Conservation (phyloP, 2,329 filamentous ascomycete species). For the Fusarium sp. region DNA sequence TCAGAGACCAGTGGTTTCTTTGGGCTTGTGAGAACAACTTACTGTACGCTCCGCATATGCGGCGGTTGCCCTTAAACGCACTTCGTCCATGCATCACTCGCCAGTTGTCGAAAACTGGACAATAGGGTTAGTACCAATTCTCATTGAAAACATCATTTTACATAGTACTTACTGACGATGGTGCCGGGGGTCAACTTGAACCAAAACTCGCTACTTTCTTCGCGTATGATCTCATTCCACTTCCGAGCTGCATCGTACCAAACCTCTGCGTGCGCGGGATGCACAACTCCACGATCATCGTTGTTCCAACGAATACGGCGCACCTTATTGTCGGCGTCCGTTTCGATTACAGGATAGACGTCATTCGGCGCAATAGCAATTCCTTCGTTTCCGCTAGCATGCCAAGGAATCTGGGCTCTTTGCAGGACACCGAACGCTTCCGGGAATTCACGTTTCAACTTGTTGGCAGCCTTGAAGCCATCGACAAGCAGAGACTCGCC, state of each 20-base stretch:
- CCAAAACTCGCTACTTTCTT: conserved; percentile 77
- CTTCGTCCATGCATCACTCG: conserved; percentile 88
- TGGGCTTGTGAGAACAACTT: conserved; percentile 54
- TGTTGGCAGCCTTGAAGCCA: conserved; percentile 78
- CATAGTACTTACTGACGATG: conserved; percentile 72
- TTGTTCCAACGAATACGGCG: conserved; percentile 91
- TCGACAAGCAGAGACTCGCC: conserved; percentile 88
- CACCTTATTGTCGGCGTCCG: conserved; percentile 57
- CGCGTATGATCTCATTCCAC: conserved; percentile 77
- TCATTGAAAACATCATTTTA: neutral
- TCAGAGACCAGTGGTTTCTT: conserved; percentile 9
- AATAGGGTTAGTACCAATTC: conserved; percentile 26
- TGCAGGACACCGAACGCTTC: conserved; percentile 69
- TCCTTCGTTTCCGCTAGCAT: conserved; percentile 90
- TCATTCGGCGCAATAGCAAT: conserved; percentile 80
- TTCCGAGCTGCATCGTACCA: conserved; percentile 87
- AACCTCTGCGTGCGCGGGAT: conserved; percentile 50
- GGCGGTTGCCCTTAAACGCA: conserved; percentile 83
- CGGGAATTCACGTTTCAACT: conserved; percentile 66
- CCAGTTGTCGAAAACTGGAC: conserved; percentile 93
- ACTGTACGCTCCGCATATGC: conserved; percentile 94
- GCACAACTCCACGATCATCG: conserved; percentile 80
- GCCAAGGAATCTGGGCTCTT: conserved; percentile 72
- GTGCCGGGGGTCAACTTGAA: conserved; percentile 83
- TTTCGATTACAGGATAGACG: conserved; percentile 77